phyloP scores from a whole-genome alignment of 2,329 filamentous ascomycete species.

The Periconia sp. region DNA sequence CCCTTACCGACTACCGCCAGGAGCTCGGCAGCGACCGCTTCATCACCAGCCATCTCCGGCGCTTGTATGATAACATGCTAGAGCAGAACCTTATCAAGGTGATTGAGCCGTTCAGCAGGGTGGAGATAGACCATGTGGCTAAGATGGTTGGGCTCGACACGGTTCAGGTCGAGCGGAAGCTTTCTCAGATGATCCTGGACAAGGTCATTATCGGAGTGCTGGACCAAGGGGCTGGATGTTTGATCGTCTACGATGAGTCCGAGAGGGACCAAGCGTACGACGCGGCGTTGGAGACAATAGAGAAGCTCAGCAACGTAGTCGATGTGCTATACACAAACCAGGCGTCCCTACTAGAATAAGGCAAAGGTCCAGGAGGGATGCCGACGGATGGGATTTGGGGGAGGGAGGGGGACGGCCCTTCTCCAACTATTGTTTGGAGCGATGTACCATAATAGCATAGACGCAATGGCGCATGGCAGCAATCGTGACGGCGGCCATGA shows the following conservation, averaged over 20 bases:
- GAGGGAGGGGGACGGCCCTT: neutral
- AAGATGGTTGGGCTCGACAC: slow-evolving; percentile 97
- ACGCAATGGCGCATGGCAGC: slow-evolving; percentile 22
- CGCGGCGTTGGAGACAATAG: slow-evolving; percentile 90
- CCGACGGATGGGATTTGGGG: slow-evolving; percentile 1
- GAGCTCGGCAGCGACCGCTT: slow-evolving; percentile 95
- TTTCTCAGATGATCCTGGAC: slow-evolving; percentile 99
- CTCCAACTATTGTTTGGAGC: neutral
- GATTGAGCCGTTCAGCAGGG: slow-evolving; percentile 96
- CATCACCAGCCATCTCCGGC: slow-evolving; percentile 94
- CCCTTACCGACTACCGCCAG: slow-evolving; percentile 86
- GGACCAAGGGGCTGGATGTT: slow-evolving; percentile 95
- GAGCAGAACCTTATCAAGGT: slow-evolving; percentile 99
- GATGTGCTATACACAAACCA: slow-evolving; percentile 98
- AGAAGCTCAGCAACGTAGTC: slow-evolving; percentile 96
- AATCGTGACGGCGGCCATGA: slow-evolving; percentile 21
- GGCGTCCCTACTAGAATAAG: slow-evolving; percentile 88
- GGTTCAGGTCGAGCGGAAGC: slow-evolving; percentile 95
- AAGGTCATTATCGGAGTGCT: slow-evolving; percentile 98
- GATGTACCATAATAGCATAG: slow-evolving; percentile 43
- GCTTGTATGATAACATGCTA: slow-evolving; percentile 96
- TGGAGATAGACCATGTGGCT: slow-evolving; percentile 95
- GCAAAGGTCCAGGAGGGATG: neutral
- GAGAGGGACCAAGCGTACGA: slow-evolving; percentile 94
- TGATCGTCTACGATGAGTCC: slow-evolving; percentile 96